These are phyloP conservation scores for Lipomyces spencermartinsiae DNA, from an alignment of 805 yeast species.

Conservation along the genomic window DNA sequence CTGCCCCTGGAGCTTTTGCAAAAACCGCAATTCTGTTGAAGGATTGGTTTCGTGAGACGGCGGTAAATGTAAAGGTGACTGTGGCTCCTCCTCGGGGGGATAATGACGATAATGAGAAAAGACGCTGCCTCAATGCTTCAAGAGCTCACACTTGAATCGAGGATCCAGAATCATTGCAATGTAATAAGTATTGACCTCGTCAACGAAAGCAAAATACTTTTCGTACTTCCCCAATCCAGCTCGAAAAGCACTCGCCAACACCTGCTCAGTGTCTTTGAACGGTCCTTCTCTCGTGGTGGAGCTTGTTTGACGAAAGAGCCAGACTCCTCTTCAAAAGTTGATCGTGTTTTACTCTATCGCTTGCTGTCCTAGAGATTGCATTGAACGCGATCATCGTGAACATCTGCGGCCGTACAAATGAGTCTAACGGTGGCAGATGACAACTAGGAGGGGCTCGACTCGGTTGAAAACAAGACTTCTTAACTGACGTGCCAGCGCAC, in stretches of 20 bases:
- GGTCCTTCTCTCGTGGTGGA: neutral
- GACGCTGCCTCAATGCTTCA: conserved; percentile 2
- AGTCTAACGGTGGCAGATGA: too few species aligned
- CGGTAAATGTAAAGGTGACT: neutral
- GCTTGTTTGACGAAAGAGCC: too few species aligned
- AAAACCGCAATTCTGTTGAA: neutral
- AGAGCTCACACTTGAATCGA: conserved; percentile 2
- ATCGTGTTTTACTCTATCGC: too few species aligned
- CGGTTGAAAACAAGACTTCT: too few species aligned
- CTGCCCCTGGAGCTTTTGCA: neutral
- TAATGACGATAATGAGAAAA: neutral
- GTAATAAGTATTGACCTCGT: conserved; percentile 12
- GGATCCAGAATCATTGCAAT: conserved; percentile 7
- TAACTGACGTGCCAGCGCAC: too few species aligned
- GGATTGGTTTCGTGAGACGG: neutral
- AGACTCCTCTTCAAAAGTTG: too few species aligned
- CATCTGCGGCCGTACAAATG: too few species aligned
- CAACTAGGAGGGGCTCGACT: too few species aligned
- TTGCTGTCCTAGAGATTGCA: too few species aligned
- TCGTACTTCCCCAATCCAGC: neutral
- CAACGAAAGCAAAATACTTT: conserved; percentile 7
- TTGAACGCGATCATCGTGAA: too few species aligned
- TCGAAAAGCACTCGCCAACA: conserved; percentile 4
- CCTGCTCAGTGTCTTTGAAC: conserved; percentile 6
- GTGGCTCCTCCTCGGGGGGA: neutral